A percentile compares a stretch with the other conserved stretches of the same genome.
Conservation (phyloP, 2,329 filamentous ascomycete genomes). For the Periglandula ipomoeae region DNA sequence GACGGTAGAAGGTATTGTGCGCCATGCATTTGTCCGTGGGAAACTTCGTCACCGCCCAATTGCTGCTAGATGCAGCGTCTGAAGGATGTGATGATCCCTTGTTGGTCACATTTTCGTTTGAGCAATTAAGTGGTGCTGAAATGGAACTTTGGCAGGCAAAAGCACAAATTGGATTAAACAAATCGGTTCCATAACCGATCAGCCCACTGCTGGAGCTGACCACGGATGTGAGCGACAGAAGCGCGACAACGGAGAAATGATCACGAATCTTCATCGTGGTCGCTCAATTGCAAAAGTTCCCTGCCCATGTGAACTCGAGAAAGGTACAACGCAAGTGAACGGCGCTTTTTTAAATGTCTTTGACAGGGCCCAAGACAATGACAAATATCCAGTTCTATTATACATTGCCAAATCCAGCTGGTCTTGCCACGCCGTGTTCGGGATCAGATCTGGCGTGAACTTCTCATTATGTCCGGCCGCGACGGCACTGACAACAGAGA, state of each 20-base stretch:
- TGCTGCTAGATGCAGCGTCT: neutral
- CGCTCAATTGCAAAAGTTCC: too few relatives aligned
- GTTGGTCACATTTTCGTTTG: neutral
- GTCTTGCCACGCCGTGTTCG: neutral
- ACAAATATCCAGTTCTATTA: too few relatives aligned
- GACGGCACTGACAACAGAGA: too few relatives aligned
- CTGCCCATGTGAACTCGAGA: too few relatives aligned
- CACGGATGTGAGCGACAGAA: neutral
- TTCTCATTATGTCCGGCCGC: too few relatives aligned
- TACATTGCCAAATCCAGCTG: neutral
- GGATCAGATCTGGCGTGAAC: too few relatives aligned
- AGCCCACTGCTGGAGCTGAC: constrained; percentile 2
- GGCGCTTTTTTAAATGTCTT: neutral
- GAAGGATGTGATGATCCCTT: too few relatives aligned
- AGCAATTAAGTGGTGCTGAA: constrained; percentile 16
- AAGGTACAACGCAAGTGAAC: neutral
- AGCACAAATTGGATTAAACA: constrained; percentile 21
- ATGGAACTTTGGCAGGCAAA: constrained; percentile 18
- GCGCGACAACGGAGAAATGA: neutral
- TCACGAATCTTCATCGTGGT: neutral
- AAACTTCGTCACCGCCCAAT: neutral
- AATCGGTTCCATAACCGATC: constrained; percentile 12
- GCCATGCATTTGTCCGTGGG: constrained; percentile 1
- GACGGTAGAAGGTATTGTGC: neutral
- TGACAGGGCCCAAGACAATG: too few relatives aligned